Conservation (phyloP, 441 rosid genomes). For the Mallotus japonicus region DNA sequence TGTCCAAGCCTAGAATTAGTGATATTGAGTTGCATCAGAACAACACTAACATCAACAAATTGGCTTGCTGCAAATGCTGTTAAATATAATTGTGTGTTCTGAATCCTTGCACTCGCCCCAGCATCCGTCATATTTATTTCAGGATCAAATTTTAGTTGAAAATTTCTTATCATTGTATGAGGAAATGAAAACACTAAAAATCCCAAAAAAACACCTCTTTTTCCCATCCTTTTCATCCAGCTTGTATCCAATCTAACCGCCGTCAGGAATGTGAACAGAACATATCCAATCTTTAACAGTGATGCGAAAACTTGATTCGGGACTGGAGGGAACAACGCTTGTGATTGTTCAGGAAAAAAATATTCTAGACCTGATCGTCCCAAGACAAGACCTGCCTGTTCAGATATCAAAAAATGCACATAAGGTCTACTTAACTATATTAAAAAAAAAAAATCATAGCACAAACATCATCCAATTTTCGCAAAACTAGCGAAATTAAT, state of each 20-base stretch:
- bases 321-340: conserved; percentile 23
- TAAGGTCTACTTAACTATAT: too few relatives aligned
- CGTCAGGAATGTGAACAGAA: conserved; percentile 28
- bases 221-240: conserved; percentile 19
- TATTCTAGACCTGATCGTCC: conserved; percentile 28
- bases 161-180: not conserved
- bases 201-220: conserved; percentile 24
- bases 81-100: not conserved
- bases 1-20: conserved; percentile 38
- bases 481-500: not conserved
- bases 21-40: conserved; percentile 35
- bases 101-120: not conserved
- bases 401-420: not conserved
- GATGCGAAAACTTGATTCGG: conserved; percentile 20
- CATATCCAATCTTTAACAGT: conserved; percentile 26
- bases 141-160: too few relatives aligned
- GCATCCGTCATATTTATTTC: not conserved
- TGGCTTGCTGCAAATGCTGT: conserved; percentile 3
- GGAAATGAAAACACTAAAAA: not conserved
- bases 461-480: too few relatives aligned
- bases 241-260: conserved; percentile 30
- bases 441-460: too few relatives aligned
- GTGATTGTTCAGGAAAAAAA: conserved; percentile 13
- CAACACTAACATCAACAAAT: conserved; percentile 36
- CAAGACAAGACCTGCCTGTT: conserved; percentile 37